Conservation (phyloP, 169 alveolate species). For the Cryptosporidium baileyi region DNA sequence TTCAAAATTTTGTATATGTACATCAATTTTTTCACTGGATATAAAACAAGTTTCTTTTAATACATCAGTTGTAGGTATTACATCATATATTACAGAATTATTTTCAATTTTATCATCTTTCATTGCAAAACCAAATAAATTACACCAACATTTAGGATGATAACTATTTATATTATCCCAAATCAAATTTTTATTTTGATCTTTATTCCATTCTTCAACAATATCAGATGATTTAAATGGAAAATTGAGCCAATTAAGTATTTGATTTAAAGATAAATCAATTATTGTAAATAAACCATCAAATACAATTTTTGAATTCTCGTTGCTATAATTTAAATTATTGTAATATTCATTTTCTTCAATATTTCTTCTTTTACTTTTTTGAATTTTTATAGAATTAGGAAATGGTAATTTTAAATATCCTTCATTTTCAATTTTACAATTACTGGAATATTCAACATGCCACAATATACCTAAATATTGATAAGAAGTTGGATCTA, state of each 20-base stretch:
- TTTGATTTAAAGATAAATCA: slow-evolving; percentile 55
- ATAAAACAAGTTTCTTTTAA: slow-evolving; percentile 58
- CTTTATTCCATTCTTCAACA: slow-evolving; percentile 44
- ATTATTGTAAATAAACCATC: slow-evolving; percentile 60
- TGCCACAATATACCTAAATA: slow-evolving; percentile 64
- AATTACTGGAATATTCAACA: slow-evolving; percentile 4
- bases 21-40: slow-evolving; percentile 24
- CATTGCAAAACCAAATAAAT: slow-evolving; percentile 66
- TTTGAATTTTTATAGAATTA: background rate
- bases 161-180: slow-evolving; percentile 42
- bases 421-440: background rate
- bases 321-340: background rate
- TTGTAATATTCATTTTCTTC: background rate
- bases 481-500: slow-evolving; percentile 59
- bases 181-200: background rate
- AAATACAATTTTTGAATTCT: background rate
- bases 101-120: background rate
- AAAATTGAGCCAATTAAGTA: slow-evolving; percentile 40
- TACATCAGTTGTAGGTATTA: slow-evolving; percentile 50
- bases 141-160: slow-evolving; percentile 70
- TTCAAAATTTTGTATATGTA: background rate
- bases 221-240: slow-evolving; percentile 30
- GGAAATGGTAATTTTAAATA: slow-evolving; percentile 13
- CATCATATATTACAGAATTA: slow-evolving; percentile 32
- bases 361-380: background rate